phyloP scores from a whole-genome alignment of 1,284 basidiomycete species.

The Abortiporus biennis region DNA sequence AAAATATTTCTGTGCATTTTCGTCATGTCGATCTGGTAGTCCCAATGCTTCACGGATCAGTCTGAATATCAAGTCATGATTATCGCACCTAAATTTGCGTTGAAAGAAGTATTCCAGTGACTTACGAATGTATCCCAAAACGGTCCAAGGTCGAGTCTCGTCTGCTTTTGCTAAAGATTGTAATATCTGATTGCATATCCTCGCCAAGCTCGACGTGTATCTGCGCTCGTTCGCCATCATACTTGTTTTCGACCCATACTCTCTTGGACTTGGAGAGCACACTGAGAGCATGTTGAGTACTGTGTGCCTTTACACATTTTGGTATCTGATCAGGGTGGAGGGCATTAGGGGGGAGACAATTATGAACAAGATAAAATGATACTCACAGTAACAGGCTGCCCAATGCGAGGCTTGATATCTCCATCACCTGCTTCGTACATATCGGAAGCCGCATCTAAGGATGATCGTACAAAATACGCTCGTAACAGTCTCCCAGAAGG shows the following conservation, averaged over 20 bases:
- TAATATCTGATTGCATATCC: conserved; percentile 41
- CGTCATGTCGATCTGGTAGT: conserved; percentile 22
- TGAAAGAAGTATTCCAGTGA: conserved; percentile 5
- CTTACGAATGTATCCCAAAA: conserved; percentile 58
- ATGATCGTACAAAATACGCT: conserved; percentile 48
- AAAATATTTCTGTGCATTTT: not conserved
- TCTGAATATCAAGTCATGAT: conserved; percentile 26
- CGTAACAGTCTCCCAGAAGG: conserved; percentile 44
- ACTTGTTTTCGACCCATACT: conserved; percentile 85
- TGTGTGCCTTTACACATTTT: conserved; percentile 69
- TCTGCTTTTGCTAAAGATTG: conserved; percentile 81
- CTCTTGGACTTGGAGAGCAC: conserved; percentile 35
- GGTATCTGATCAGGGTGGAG: conserved; percentile 64
- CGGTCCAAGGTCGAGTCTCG: conserved; percentile 76
- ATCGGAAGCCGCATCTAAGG: conserved; percentile 54
- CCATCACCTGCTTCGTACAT: conserved; percentile 25
- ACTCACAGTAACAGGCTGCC: conserved; percentile 50
- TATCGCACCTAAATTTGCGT: not conserved
- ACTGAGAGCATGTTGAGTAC: conserved; percentile 49
- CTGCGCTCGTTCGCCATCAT: conserved; percentile 86
- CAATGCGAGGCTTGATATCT: conserved; percentile 28
- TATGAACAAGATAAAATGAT: not conserved
- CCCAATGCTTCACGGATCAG: conserved; percentile 61
- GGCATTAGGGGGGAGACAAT: not conserved
- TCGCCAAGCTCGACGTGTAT: conserved; percentile 64